phyloP scores from a whole-genome alignment of 2,329 filamentous ascomycete species.

The Aspergillus sp. region DNA sequence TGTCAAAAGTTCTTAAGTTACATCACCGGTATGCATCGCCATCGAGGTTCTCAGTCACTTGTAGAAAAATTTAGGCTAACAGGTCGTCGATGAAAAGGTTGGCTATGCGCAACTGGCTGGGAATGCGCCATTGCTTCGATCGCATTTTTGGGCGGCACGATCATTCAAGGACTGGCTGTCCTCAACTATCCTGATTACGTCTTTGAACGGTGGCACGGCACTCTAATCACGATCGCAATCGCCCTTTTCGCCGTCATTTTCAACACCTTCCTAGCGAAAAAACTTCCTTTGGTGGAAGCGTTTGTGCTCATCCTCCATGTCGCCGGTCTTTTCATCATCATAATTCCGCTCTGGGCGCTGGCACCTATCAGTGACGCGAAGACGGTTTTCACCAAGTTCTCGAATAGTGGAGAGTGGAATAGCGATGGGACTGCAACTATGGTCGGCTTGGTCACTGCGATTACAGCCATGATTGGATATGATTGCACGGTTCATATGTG shows the following conservation, averaged over 20 bases:
- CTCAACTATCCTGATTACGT: conserved; percentile 44
- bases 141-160: conserved; percentile 46
- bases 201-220: conserved; percentile 47
- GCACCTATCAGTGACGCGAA: conserved; percentile 37
- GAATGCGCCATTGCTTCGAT: conserved; percentile 46
- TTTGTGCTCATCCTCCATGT: conserved; percentile 45
- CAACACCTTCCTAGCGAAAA: conserved; percentile 43
- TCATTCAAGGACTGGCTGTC: conserved; percentile 49
- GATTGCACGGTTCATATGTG: conserved; percentile 48
- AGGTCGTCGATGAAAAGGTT: conserved; percentile 26
- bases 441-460: conserved; percentile 41
- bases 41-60: not conserved
- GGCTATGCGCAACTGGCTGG: conserved; percentile 47
- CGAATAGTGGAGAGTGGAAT: conserved; percentile 44
- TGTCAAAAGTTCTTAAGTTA: conserved; percentile 48
- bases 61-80: not conserved
- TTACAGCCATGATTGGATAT: conserved; percentile 43
- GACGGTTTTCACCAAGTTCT: conserved; percentile 43
- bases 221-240: conserved; percentile 44
- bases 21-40: conserved; percentile 34
- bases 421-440: conserved; percentile 37
- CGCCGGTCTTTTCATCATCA: conserved; percentile 43
- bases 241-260: conserved; percentile 41
- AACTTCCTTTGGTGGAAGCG: conserved; percentile 40
- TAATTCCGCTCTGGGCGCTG: conserved; percentile 45